Percentiles rank a stretch among this genome's conserved stretches.
Evolutionary conservation across 2,329 filamentous ascomycete species (phyloP).

Genomic region (Endoconidiophora laricicola): DNA sequence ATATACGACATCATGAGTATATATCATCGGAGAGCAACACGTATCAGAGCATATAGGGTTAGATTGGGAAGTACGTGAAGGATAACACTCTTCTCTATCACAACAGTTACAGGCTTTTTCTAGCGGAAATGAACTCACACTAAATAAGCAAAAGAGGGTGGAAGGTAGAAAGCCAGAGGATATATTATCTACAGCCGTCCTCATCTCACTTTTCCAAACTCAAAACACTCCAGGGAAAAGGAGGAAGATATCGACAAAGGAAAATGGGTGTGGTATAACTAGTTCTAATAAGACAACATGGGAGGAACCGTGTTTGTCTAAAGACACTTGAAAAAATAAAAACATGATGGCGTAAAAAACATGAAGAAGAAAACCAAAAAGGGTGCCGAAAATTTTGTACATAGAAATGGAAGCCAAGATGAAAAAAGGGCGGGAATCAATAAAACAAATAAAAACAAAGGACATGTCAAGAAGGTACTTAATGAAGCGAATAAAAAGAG

Average conservation of each 20-base stretch:
- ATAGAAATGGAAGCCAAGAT: slow-evolving; percentile 1
- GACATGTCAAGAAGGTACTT: not conserved
- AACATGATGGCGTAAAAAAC: slow-evolving; percentile 1
- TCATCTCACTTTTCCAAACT: no score
- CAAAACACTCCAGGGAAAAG: no score
- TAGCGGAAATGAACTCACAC: no score
- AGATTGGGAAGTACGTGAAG: no score
- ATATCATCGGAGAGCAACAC: no score
- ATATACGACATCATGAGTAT: no score
- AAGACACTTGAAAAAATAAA: not conserved
- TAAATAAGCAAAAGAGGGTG: no score
- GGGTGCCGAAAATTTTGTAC: not conserved
- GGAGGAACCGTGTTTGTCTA: not conserved
- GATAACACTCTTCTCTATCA: no score
- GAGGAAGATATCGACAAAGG: not conserved
- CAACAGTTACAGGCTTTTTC: no score
- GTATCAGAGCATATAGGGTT: no score
- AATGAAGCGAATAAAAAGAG: not conserved
- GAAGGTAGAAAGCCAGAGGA: no score
- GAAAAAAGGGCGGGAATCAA: slow-evolving; percentile 12
- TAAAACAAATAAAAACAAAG: slow-evolving; percentile 6
- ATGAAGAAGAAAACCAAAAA: not conserved
- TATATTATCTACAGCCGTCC: no score
- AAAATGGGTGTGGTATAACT: not conserved
- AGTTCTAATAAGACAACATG: not conserved